These are phyloP conservation scores for Pichia occidentalis DNA, from an alignment of 805 yeast genomes.

Conservation along the genomic window DNA sequence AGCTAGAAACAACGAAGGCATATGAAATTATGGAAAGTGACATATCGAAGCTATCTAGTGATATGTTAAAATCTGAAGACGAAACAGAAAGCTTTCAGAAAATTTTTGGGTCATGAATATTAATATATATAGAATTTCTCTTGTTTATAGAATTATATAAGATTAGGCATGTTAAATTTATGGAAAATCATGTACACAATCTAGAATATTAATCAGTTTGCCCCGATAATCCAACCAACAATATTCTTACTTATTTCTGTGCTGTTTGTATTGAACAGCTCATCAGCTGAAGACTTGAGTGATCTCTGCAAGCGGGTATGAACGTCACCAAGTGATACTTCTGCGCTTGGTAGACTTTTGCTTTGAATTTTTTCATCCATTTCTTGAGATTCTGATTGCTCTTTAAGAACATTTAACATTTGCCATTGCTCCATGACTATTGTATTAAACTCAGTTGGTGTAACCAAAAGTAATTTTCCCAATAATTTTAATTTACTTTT, in stretches of 20 bases:
- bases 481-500: conserved; percentile 46
- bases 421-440: conserved; percentile 62
- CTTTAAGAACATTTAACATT: conserved; percentile 30
- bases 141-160: not conserved
- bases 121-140: not conserved
- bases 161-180: not conserved
- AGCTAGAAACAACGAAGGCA: no score
- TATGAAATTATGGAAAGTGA: no score
- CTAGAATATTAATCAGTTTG: conserved; percentile 16
- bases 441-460: conserved; percentile 50
- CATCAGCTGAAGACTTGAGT: conserved; percentile 24
- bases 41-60: no score
- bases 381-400: conserved; percentile 17
- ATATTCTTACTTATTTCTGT: conserved; percentile 29
- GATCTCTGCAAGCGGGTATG: conserved; percentile 26
- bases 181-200: not conserved
- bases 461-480: conserved; percentile 42
- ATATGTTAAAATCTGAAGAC: conserved; percentile 3
- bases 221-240: conserved; percentile 33
- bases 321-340: conserved; percentile 14
- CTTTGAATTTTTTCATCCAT: not conserved
- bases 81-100: conserved; percentile 3
- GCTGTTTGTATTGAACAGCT: conserved; percentile 18
- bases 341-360: not conserved
- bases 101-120: conserved; percentile 3